Evolutionary conservation across 106 monocot genomes (phyloP).

Genomic region (Vanilla planifolia): DNA sequence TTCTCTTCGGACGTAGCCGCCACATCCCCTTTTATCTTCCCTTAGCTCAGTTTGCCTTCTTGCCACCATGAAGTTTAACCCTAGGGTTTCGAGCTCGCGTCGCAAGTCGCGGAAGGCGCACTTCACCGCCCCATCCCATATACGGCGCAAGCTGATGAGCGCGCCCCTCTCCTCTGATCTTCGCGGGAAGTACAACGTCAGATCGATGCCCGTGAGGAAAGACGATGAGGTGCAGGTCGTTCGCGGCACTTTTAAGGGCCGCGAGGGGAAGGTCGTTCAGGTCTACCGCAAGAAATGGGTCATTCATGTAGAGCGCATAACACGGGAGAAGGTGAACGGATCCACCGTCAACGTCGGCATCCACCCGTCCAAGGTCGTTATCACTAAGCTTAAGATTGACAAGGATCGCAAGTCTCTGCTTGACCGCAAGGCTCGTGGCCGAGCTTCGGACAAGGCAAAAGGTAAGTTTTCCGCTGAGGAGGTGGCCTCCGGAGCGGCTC

Average conservation of each 20-base stretch:
- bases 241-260: constrained; percentile 43
- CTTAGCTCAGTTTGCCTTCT: no score
- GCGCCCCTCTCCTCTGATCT: constrained; percentile 36
- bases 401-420: constrained; percentile 48
- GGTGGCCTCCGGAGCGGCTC: constrained; percentile 26
- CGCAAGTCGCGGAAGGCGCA: constrained; percentile 54
- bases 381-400: constrained; percentile 53
- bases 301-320: constrained; percentile 49
- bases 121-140: constrained; percentile 50
- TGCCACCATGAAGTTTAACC: constrained; percentile 41
- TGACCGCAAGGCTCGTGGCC: constrained; percentile 29
- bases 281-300: constrained; percentile 54
- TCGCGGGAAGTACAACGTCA: constrained; percentile 31
- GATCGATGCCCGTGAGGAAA: constrained; percentile 25
- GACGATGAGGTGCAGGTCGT: constrained; percentile 47
- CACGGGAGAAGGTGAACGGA: constrained; percentile 50
- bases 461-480: constrained; percentile 53
- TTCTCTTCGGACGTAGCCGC: no score
- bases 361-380: constrained; percentile 39
- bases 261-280: constrained; percentile 50
- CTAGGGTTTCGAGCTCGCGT: constrained; percentile 46
- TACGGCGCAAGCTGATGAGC: constrained; percentile 45
- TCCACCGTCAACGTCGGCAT: constrained; percentile 46
- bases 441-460: constrained; percentile 47
- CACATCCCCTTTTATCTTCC: no score